These are phyloP conservation scores for Colletotrichum spinosum DNA, from an alignment of 2,329 filamentous ascomycete genomes.

Conservation along the genomic window DNA sequence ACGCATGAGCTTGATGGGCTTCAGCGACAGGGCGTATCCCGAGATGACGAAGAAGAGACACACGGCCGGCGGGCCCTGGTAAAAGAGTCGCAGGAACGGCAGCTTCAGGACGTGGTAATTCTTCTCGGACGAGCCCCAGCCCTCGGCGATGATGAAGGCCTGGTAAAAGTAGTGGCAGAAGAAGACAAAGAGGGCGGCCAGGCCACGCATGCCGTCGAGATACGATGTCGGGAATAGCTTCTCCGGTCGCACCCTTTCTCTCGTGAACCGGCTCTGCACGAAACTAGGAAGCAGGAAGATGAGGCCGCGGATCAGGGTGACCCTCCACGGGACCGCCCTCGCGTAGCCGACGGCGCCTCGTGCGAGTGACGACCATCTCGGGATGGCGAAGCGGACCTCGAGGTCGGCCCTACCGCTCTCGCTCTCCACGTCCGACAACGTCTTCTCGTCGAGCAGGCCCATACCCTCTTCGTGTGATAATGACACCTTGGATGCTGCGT, in stretches of 20 bases:
- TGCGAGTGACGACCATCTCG: slow-evolving; percentile 48
- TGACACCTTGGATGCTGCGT: slow-evolving; percentile 48
- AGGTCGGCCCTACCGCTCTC: slow-evolving; percentile 52
- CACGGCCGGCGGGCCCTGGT: slow-evolving; percentile 67
- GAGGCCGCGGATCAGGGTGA: slow-evolving; percentile 50
- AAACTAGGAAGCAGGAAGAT: slow-evolving; percentile 67
- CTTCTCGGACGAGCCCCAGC: slow-evolving; percentile 57
- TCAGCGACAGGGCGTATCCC: slow-evolving; percentile 69
- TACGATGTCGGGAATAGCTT: slow-evolving; percentile 65
- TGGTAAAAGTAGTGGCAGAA: slow-evolving; percentile 69
- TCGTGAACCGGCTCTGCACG: slow-evolving; percentile 56
- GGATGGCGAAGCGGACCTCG: slow-evolving; percentile 47
- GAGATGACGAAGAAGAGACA: slow-evolving; percentile 73
- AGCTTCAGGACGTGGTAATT: slow-evolving; percentile 63
- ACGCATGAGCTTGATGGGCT: slow-evolving; percentile 60
- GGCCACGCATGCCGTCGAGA: slow-evolving; percentile 68
- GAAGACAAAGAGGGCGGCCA: slow-evolving; percentile 67
- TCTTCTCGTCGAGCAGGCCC: slow-evolving; percentile 57
- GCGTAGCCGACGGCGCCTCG: slow-evolving; percentile 44
- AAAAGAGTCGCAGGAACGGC: slow-evolving; percentile 65
- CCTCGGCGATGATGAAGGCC: slow-evolving; percentile 62
- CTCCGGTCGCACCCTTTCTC: slow-evolving; percentile 54
- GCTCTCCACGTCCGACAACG: slow-evolving; percentile 57
- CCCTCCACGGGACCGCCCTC: slow-evolving; percentile 50
- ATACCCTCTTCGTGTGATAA: slow-evolving; percentile 58